phyloP scores from a whole-genome alignment of 345 rosid genomes.

The Lepidium sativum region DNA sequence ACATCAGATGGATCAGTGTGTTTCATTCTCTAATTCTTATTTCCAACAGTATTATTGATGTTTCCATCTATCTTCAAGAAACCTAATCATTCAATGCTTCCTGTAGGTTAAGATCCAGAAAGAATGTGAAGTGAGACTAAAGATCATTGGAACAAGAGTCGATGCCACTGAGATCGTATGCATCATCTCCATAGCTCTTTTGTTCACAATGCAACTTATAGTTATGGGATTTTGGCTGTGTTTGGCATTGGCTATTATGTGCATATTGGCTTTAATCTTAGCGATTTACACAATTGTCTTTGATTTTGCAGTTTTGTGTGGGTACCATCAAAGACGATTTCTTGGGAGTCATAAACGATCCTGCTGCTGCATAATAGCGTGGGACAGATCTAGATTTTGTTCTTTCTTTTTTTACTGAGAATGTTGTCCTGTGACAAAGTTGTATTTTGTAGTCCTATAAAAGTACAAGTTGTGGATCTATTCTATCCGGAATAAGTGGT shows the following conservation, averaged over 20 bases:
- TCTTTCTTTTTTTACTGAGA: background rate
- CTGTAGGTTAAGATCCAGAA: conserved; percentile 85
- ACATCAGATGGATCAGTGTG: conserved; percentile 86
- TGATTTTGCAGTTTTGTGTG: conserved; percentile 71
- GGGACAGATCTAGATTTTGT: background rate
- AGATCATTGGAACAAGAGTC: conserved; percentile 88
- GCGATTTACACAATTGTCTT: background rate
- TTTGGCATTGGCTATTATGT: background rate
- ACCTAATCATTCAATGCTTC: background rate
- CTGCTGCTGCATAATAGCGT: conserved; percentile 40
- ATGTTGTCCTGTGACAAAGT: background rate
- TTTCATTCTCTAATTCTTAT: background rate
- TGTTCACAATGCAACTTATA: background rate
- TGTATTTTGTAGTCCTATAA: conserved; percentile 2
- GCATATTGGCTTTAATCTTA: background rate
- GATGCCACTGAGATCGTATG: conserved; percentile 87
- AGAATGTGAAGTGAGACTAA: conserved; percentile 85
- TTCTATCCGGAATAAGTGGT: background rate
- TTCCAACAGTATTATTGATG: background rate
- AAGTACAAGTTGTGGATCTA: background rate
- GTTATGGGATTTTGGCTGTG: background rate
- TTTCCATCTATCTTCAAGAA: background rate
- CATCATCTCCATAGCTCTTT: background rate
- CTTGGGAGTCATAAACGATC: conserved; percentile 92
- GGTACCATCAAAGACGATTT: conserved; percentile 93